Conservation (phyloP, 192 early-diverging fungal genomes). For the Coemansia sp. region DNA sequence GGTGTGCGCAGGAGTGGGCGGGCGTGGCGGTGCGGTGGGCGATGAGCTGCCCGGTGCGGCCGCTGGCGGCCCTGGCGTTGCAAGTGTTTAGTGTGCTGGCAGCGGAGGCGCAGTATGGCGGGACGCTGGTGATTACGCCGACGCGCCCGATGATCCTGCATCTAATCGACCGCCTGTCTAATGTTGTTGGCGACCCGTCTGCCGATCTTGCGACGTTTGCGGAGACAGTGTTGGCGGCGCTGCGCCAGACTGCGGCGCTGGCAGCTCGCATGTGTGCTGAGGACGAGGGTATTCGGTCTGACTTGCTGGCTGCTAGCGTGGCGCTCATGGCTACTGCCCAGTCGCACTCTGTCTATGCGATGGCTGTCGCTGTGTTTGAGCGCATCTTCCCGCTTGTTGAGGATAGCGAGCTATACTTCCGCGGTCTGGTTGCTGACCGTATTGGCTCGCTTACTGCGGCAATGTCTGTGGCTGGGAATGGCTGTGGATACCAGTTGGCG, state of each 20-base stretch:
- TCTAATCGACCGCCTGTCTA: conserved; percentile 50
- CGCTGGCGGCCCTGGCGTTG: conserved; percentile 30
- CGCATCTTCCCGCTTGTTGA: conserved; percentile 37
- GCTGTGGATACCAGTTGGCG: conserved; percentile 24
- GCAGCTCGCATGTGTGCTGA: conserved; percentile 38
- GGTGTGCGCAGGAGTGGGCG: conserved; percentile 46
- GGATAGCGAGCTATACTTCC: conserved; percentile 6
- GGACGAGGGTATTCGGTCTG: conserved; percentile 28
- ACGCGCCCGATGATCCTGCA: conserved; percentile 48
- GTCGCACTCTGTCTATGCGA: conserved; percentile 18
- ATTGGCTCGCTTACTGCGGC: conserved; percentile 6
- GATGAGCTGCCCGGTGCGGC: conserved; percentile 46
- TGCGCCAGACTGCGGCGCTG: conserved; percentile 39
- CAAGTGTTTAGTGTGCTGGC: conserved; percentile 45
- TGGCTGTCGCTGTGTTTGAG: conserved; percentile 52
- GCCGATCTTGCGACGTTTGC: conserved; percentile 34
- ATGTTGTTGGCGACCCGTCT: conserved; percentile 46
- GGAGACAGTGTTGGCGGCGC: conserved; percentile 35
- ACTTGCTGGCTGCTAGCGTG: conserved; percentile 33
- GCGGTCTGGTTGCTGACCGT: conserved; percentile 15
- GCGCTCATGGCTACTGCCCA: conserved; percentile 47
- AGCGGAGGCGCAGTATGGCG: conserved; percentile 43
- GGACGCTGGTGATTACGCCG: conserved; percentile 38
- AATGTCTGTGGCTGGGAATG: neutral
- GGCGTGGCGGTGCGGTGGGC: conserved; percentile 48